A percentile compares a stretch with the other conserved stretches of the same genome.
Evolutionary conservation across 805 yeast genomes (phyloP).

Genomic region (Teunomyces barrocoloradensis): DNA sequence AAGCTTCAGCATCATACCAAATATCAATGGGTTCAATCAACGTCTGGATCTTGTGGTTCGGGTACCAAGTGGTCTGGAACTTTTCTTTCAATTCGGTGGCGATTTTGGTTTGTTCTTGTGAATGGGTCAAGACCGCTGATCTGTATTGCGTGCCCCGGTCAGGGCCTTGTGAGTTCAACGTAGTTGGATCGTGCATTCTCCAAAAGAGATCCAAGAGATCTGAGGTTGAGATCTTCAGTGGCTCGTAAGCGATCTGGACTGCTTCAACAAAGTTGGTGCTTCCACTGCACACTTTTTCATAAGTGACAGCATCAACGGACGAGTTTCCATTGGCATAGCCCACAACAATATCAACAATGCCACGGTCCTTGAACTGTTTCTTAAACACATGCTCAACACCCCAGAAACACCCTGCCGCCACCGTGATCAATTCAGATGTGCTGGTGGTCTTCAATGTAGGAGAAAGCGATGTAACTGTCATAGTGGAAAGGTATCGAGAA

Average conservation of each 20-base stretch:
- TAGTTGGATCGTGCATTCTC: slow-evolving; percentile 93
- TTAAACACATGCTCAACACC: slow-evolving; percentile 83
- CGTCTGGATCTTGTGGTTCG: slow-evolving; percentile 67
- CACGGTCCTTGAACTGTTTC: slow-evolving; percentile 61
- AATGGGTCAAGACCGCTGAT: slow-evolving; percentile 71
- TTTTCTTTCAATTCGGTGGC: slow-evolving; percentile 48
- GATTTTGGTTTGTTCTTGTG: slow-evolving; percentile 44
- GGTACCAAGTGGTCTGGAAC: slow-evolving; percentile 74
- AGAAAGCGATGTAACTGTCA: slow-evolving; percentile 20
- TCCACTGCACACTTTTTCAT: slow-evolving; percentile 73
- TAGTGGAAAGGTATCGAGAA: neutral
- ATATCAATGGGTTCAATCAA: slow-evolving; percentile 60
- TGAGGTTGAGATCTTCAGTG: slow-evolving; percentile 52
- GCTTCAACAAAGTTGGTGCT: slow-evolving; percentile 79
- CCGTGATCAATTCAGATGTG: slow-evolving; percentile 35
- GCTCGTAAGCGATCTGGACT: slow-evolving; percentile 80
- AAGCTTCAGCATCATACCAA: slow-evolving; percentile 94
- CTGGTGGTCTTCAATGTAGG: slow-evolving; percentile 34
- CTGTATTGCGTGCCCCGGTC: slow-evolving; percentile 90
- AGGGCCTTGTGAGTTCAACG: slow-evolving; percentile 77
- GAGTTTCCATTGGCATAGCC: slow-evolving; percentile 90
- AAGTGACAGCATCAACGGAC: slow-evolving; percentile 37
- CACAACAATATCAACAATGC: slow-evolving; percentile 73
- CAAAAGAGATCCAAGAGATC: slow-evolving; percentile 81
- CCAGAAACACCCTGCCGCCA: slow-evolving; percentile 77